Base-by-base conservation (phyloP, 2,329 filamentous ascomycete species). In the Calycina herbarum region DNA sequence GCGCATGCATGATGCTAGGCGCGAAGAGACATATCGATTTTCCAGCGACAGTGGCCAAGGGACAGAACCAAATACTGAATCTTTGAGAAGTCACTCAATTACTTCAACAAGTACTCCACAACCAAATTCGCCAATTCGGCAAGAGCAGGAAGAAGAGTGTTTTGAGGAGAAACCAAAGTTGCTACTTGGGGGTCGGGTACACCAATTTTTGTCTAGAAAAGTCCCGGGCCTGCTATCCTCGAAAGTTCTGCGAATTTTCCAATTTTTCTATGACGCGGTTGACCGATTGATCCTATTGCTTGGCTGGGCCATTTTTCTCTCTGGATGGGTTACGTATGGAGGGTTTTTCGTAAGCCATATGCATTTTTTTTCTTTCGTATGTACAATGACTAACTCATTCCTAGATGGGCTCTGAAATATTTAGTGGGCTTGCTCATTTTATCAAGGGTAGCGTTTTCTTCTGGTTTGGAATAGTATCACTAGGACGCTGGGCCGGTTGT, bases 381-480 rank as follows among this genome's bases (percentile, higher is more conserved):
- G 33, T 38, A 7, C 20, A 42, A 31, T 58, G 38, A 51, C n/a
- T 61, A 48, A 73, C 51, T 54, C 17, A 1, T 3, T 11, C 42
- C 24, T 70, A 93, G 90, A 88, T 90, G 76, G 89, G 85, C 5
- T 77, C 77, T 27, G 82, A 82, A 2, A 81, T 97, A 65, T 83
- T 94, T 81, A 94, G 89, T 71, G 93, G 94, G 1, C 82, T 97
- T 54, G 94, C 94, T 7, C 94, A 98, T 76, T 97, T 92, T 81
- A 88, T 97, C 77, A 98, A 98, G 77, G 94, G 94, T 57, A 92
- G 92, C 3, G 90, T 98, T 63, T 98, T 98, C 82, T 93, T 97
- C 80, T 95, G 92, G 89, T 92, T 96, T 69, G 94, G 94, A 8
- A 79, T 97, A 24, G 80, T 97, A 67, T 96, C 92, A 0, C 83